A percentile compares a stretch with the other conserved stretches of the same genome.
These are phyloP conservation scores for Protomyces inouyei DNA, from an alignment of 1,139 yeast genomes.

Conservation along the genomic window DNA sequence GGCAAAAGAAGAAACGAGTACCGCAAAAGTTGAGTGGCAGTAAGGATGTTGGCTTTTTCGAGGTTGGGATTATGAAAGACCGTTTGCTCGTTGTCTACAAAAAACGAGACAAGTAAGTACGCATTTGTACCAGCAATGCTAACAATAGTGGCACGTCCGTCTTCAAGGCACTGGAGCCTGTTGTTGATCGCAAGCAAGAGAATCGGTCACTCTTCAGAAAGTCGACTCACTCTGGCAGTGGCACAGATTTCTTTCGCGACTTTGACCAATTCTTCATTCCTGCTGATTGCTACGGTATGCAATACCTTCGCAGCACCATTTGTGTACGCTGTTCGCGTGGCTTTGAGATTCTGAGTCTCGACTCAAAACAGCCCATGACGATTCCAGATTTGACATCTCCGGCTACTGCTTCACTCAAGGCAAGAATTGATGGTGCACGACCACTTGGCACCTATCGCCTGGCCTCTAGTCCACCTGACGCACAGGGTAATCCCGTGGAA, in stretches of 20 bases:
- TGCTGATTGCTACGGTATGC: slow-evolving; percentile 39
- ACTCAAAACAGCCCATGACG: slow-evolving; percentile 54
- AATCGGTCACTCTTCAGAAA: slow-evolving; percentile 5
- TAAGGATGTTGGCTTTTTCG: slow-evolving; percentile 50
- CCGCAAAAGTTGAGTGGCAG: slow-evolving; percentile 15
- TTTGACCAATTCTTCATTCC: slow-evolving; percentile 39
- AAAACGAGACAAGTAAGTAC: slow-evolving; percentile 30
- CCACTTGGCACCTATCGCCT: slow-evolving; percentile 65
- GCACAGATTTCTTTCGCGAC: slow-evolving; percentile 41
- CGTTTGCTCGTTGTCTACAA: slow-evolving; percentile 51
- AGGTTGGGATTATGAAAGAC: slow-evolving; percentile 58
- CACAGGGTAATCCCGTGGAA: slow-evolving; percentile 36
- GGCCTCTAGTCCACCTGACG: slow-evolving; percentile 32
- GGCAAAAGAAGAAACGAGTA: background rate
- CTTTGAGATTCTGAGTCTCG: slow-evolving; percentile 61
- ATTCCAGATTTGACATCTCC: slow-evolving; percentile 45
- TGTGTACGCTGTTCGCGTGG: slow-evolving; percentile 67
- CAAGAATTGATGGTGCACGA: slow-evolving; percentile 34
- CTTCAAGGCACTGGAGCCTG: slow-evolving; percentile 43
- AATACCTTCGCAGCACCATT: slow-evolving; percentile 46
- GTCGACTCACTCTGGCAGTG: background rate
- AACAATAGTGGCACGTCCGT: slow-evolving; percentile 33
- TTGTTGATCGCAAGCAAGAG: slow-evolving; percentile 40
- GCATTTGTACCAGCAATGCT: background rate
- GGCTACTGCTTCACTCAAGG: slow-evolving; percentile 23